phyloP scores from a whole-genome alignment of 768 basidiomycete species.

The Podaxis sp. region DNA sequence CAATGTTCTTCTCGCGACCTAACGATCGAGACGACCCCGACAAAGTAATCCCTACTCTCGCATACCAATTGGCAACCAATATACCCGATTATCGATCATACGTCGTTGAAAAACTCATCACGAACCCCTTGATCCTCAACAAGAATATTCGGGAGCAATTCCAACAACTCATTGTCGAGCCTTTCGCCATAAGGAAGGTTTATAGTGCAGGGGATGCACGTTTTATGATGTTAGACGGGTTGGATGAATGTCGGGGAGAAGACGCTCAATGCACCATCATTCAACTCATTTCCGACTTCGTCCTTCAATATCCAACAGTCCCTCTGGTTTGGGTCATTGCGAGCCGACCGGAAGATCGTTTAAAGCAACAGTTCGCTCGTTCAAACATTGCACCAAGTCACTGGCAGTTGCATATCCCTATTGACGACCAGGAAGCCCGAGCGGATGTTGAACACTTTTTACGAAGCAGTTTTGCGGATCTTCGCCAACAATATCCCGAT shows the following conservation, averaged over 20 bases:
- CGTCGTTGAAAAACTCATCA: not conserved
- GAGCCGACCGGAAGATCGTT: not conserved
- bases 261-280: not conserved
- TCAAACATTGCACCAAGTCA: not conserved
- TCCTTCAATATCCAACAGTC: not conserved
- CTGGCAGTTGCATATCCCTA: not conserved
- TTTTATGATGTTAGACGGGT: not conserved
- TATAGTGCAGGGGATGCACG: too few relatives aligned
- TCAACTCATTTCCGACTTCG: not conserved
- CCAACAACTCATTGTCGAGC: not conserved
- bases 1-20: not conserved
- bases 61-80: not conserved
- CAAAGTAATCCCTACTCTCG: not conserved
- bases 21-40: not conserved
- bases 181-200: not conserved
- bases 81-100: not conserved
- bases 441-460: not conserved
- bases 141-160: not conserved
- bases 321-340: slow-evolving; percentile 8
- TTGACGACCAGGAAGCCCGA: not conserved
- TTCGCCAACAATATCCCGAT: not conserved
- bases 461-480: not conserved
- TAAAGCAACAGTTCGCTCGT: not conserved
- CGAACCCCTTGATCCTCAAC: not conserved
- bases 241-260: not conserved